phyloP scores from a whole-genome alignment of 2,329 filamentous ascomycete species.

The Exutisphaerella laricina region DNA sequence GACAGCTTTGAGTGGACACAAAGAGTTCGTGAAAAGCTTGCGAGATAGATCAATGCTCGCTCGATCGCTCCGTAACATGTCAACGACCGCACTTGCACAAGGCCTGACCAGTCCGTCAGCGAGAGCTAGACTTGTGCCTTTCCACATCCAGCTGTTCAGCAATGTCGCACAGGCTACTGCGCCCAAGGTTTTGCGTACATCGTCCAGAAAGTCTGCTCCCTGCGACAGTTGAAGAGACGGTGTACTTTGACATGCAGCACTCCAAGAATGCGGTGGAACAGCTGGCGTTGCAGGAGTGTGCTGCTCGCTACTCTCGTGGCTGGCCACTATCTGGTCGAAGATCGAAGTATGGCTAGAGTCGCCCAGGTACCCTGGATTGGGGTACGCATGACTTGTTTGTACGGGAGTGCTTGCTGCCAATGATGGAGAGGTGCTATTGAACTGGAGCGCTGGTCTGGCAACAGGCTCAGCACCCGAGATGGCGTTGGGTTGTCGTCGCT shows the following conservation, averaged over 20 bases:
- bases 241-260: background rate
- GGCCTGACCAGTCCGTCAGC: constrained; percentile 22
- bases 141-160: constrained; percentile 24
- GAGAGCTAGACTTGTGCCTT: constrained; percentile 27
- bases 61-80: constrained; percentile 6
- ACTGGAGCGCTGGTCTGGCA: background rate
- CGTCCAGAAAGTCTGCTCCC: constrained; percentile 19
- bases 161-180: constrained; percentile 18
- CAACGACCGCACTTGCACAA: constrained; percentile 23
- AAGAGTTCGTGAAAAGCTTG: constrained; percentile 9
- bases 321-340: constrained; percentile 30
- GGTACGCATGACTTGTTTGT: constrained; percentile 21
- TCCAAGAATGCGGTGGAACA: background rate
- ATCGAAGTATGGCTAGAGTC: constrained; percentile 31
- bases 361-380: constrained; percentile 34
- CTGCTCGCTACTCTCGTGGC: constrained; percentile 2
- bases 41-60: constrained; percentile 1
- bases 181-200: constrained; percentile 11
- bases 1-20: constrained; percentile 5
- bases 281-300: background rate
- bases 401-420: background rate
- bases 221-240: constrained; percentile 12
- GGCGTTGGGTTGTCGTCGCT: no score
- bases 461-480: no score
- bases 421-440: constrained; percentile 4